Conservation (phyloP, 2,329 filamentous ascomycete species). For the Ramichloridium luteum region DNA sequence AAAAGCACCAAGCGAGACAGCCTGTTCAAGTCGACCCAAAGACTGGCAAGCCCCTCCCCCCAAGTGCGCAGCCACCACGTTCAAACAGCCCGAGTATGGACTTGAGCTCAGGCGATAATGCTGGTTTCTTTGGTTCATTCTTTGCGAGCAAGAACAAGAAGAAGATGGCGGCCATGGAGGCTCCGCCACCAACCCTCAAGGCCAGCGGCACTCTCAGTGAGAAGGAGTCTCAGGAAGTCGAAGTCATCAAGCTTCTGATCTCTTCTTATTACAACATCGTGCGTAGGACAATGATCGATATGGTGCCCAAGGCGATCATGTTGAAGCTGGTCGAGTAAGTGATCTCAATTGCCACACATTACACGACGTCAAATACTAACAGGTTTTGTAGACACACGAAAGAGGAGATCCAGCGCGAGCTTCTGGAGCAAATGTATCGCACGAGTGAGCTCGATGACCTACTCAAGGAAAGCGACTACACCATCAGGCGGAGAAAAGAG, state of each 20-base stretch:
- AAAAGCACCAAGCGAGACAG: slow-evolving; percentile 68
- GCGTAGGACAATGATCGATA: slow-evolving; percentile 96
- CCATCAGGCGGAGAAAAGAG: slow-evolving; percentile 85
- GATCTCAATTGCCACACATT: neutral
- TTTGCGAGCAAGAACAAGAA: slow-evolving; percentile 99
- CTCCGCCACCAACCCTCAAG: slow-evolving; percentile 84
- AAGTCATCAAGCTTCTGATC: slow-evolving; percentile 97
- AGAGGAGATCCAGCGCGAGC: slow-evolving; percentile 95
- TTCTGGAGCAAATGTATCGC: slow-evolving; percentile 96
- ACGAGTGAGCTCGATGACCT: slow-evolving; percentile 81
- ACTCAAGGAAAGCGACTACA: slow-evolving; percentile 97
- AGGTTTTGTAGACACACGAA: slow-evolving; percentile 60
- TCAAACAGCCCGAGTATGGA: slow-evolving; percentile 65
- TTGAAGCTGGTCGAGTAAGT: slow-evolving; percentile 87
- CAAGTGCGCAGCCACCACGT: slow-evolving; percentile 50
- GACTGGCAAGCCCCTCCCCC: slow-evolving; percentile 83
- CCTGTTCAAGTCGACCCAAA: slow-evolving; percentile 96
- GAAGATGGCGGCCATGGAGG: slow-evolving; percentile 99
- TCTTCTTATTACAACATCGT: slow-evolving; percentile 97
- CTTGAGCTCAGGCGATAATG: slow-evolving; percentile 35
- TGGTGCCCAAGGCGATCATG: slow-evolving; percentile 99
- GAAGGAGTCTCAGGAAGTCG: slow-evolving; percentile 88
- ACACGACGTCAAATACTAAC: slow-evolving; percentile 9
- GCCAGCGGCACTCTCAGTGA: slow-evolving; percentile 88
- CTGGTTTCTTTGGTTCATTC: slow-evolving; percentile 93